Percentiles rank a stretch among this genome's conserved stretches.
Conservation (phyloP, 2,329 filamentous ascomycete genomes). For the Microcyclosporella mali region DNA sequence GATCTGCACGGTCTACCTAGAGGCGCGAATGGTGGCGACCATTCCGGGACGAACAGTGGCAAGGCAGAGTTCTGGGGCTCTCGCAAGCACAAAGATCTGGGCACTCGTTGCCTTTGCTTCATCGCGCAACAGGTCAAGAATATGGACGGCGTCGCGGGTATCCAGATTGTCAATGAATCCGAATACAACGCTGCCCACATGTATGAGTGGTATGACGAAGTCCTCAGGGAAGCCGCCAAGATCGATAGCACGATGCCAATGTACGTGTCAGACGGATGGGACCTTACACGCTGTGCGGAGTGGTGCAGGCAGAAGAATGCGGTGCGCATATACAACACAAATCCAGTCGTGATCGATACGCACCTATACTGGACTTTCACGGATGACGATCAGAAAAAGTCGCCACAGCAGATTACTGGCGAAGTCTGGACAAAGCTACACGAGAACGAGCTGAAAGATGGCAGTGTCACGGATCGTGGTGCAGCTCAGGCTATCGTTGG, state of each 20-base stretch:
- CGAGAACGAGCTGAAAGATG: conserved; percentile 43
- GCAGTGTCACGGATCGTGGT: conserved; percentile 45
- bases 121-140: conserved; percentile 44
- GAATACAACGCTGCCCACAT: conserved; percentile 44
- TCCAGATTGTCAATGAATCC: conserved; percentile 56
- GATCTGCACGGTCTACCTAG: conserved; percentile 56
- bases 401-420: conserved; percentile 47
- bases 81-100: conserved; percentile 39
- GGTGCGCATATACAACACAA: conserved; percentile 17
- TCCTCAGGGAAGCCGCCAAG: conserved; percentile 41
- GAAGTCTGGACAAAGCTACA: conserved; percentile 41
- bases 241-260: conserved; percentile 49
- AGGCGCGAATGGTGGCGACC: conserved; percentile 50
- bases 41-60: conserved; percentile 50
- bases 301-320: conserved; percentile 36
- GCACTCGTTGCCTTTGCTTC: conserved; percentile 45
- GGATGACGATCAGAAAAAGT: conserved; percentile 46
- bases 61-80: conserved; percentile 49
- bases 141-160: conserved; percentile 48
- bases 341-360: conserved; percentile 52
- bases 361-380: conserved; percentile 56
- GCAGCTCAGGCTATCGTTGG: conserved; percentile 50
- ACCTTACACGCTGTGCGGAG: conserved; percentile 41
- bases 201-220: conserved; percentile 53
- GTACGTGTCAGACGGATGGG: conserved; percentile 55